phyloP scores from a whole-genome alignment of 306 rosid genomes.

The Vigna reflexopilosa region DNA sequence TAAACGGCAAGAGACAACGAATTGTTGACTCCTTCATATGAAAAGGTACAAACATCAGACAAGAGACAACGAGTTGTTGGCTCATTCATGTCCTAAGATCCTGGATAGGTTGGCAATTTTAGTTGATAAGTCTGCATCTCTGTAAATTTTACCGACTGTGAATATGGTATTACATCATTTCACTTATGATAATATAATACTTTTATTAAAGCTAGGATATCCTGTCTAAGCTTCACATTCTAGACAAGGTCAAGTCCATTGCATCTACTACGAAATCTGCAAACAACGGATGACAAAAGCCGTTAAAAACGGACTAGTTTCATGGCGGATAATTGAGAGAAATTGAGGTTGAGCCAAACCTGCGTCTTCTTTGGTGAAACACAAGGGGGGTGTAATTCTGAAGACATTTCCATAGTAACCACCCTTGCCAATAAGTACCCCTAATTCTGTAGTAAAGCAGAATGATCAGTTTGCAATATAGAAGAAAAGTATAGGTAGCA shows the following conservation, averaged over 20 bases:
- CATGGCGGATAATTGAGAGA: background rate
- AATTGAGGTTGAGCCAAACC: constrained; percentile 48
- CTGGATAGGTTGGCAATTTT: constrained; percentile 5
- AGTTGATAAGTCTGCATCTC: constrained; percentile 21
- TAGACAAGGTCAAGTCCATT: constrained; percentile 68
- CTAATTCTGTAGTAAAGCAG: constrained; percentile 53
- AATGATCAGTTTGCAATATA: background rate
- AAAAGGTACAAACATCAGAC: too few species aligned
- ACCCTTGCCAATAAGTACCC: constrained; percentile 80
- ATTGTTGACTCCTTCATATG: background rate
- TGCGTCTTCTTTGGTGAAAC: constrained; percentile 87
- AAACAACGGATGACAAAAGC: background rate
- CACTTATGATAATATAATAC: constrained; percentile 12
- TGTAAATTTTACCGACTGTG: constrained; percentile 21
- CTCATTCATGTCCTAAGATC: constrained; percentile 53
- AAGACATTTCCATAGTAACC: constrained; percentile 85
- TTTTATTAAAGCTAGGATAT: constrained; percentile 6
- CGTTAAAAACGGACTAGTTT: background rate
- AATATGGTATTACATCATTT: constrained; percentile 23
- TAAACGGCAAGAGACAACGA: background rate
- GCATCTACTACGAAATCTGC: constrained; percentile 82
- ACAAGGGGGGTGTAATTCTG: constrained; percentile 82
- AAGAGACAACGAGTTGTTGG: constrained; percentile 83
- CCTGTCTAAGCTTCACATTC: constrained; percentile 52
- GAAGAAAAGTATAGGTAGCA: background rate